Evolutionary conservation across 257 asterid species (phyloP).

Genomic region (Coffea eugenioides): DNA sequence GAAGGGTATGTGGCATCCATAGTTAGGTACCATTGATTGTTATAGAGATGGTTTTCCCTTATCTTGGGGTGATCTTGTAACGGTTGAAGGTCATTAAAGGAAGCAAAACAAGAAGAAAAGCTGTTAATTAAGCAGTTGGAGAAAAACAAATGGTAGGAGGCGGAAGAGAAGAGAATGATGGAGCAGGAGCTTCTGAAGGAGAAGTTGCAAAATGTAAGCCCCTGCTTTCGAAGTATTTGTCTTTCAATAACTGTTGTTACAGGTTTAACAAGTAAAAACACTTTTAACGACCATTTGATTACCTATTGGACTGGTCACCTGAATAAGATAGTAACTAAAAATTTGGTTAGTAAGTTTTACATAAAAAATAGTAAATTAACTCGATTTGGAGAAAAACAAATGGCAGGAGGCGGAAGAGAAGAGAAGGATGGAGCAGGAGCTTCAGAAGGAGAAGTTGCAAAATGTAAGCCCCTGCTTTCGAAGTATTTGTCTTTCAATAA

Average conservation of each 20-base stretch:
- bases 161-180: constrained; percentile 68
- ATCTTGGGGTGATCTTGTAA: constrained; percentile 20
- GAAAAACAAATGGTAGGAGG: constrained; percentile 68
- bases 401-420: constrained; percentile 73
- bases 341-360: too few relatives aligned
- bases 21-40: constrained; percentile 12
- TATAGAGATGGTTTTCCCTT: constrained; percentile 18
- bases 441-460: constrained; percentile 65
- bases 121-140: constrained; percentile 66
- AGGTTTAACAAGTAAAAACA: background rate
- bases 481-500: background rate
- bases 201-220: constrained; percentile 66
- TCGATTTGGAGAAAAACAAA: constrained; percentile 57
- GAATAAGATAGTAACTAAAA: too few relatives aligned
- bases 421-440: constrained; percentile 65
- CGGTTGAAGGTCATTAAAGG: constrained; percentile 76
- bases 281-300: too few relatives aligned
- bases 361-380: too few relatives aligned
- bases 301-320: too few relatives aligned
- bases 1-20: constrained; percentile 54
- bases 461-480: constrained; percentile 41
- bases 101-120: constrained; percentile 50
- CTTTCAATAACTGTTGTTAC: background rate
- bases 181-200: constrained; percentile 69
- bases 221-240: background rate